These are phyloP conservation scores for Postia placenta DNA, from an alignment of 768 basidiomycete species.

Conservation along the genomic window DNA sequence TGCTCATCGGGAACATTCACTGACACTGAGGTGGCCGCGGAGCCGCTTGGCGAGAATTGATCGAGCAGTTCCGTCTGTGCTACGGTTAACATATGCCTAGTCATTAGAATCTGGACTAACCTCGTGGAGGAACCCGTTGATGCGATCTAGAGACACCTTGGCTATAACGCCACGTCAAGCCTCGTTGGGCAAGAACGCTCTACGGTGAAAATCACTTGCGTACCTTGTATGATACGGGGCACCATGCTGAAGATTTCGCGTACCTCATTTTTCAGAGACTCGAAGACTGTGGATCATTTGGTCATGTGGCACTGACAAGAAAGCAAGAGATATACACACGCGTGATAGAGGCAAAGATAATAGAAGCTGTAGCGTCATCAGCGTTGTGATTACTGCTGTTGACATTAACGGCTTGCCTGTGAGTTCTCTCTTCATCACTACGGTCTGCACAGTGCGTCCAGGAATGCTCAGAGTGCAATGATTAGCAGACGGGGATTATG, in stretches of 20 bases:
- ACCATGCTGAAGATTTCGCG: background rate
- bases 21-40: background rate
- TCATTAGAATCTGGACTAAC: background rate
- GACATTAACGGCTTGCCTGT: background rate
- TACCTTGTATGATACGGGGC: background rate
- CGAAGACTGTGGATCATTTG: background rate
- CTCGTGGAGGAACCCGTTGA: constrained; percentile 31
- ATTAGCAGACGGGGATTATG: background rate
- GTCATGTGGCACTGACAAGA: constrained; percentile 22
- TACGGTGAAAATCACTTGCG: constrained; percentile 45
- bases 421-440: background rate
- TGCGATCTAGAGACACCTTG: constrained; percentile 32
- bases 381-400: background rate
- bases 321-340: background rate
- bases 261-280: background rate
- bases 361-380: background rate
- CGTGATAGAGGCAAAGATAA: background rate
- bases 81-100: background rate
- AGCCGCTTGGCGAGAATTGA: background rate
- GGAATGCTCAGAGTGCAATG: background rate
- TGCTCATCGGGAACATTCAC: background rate
- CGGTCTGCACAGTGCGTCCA: background rate
- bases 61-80: constrained; percentile 8
- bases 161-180: constrained; percentile 25
- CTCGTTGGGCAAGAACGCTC: constrained; percentile 42